Conservation (phyloP, 345 rosid genomes). For the Murraya koenigii region DNA sequence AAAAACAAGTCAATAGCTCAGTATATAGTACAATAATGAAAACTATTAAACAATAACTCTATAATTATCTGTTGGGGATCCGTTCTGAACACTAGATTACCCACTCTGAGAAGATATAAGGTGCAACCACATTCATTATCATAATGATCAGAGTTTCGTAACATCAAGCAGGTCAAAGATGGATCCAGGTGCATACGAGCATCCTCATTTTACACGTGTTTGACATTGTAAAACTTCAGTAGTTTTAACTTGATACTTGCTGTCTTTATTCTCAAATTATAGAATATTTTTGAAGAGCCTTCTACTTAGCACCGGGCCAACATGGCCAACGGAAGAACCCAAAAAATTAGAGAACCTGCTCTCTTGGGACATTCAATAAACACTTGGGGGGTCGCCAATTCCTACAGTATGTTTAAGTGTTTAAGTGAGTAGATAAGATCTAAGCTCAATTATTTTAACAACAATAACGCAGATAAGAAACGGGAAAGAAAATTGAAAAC, state of each 20-base stretch:
- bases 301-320: neutral
- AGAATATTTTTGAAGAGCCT: neutral
- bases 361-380: neutral
- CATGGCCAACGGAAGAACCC: neutral
- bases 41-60: neutral
- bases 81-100: no score
- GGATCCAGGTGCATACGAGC: neutral
- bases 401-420: neutral
- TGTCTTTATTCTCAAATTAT: neutral
- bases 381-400: neutral
- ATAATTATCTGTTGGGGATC: neutral
- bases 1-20: neutral
- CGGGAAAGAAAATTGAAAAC: neutral
- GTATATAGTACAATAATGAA: neutral
- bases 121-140: neutral
- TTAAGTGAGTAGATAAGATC: neutral
- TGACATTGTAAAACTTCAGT: neutral
- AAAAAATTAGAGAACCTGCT: neutral
- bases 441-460: neutral
- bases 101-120: neutral
- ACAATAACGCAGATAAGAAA: neutral
- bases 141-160: neutral
- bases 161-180: neutral
- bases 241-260: neutral
- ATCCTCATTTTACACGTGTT: neutral